Base-by-base conservation (phyloP, 225 moss, liverwort and hornwort species). In the Pseudisothecium myosuroides region DNA sequence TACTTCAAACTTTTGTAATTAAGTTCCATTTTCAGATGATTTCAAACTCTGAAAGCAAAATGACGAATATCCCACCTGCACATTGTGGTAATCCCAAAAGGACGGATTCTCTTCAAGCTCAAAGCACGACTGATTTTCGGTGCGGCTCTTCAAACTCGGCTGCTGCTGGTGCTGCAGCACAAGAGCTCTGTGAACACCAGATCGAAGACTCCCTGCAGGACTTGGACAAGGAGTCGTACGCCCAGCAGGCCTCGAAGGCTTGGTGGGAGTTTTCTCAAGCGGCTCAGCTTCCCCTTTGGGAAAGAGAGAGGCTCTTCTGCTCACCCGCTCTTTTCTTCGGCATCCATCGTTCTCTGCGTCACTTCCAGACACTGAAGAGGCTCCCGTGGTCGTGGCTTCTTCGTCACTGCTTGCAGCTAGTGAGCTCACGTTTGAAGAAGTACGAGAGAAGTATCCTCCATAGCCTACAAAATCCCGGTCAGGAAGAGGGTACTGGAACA, bases 81-180 rank as follows among this genome's bases (percentile, higher is more conserved):
- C 95, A 47, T 97, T 97, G 87, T 97, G 96, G 81, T 97, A 96
- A 41, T 89, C 90, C 96, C 96, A 97, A 85, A 97, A 97, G 65
- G 89, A 94, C 6, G 93, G 81, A 84, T 97, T 93, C 90, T 97
- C 96, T 89, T 95, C 92, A 27, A 97, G 90, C 54, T 96, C 95
- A 60, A 95, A 96, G 27, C 90, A 71, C 17, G 90, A 76, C 50
- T 88, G 84, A 67, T 79, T 62, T 80, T 90, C 55, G 83, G 31
- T 80, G 89, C 78, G 64, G 60, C 80, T n/a, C 43, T 76, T 81
- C 37, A 20, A 72, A 37, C 87, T 81, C 29, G 82, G 83, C 36
- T 54, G 88, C 61, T n/a, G 80, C 31, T 39, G 69, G 39, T 52
- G 76, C 62, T 69, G 80, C 13, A 90, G 63, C 56, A 68, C 87